Evolutionary conservation across 306 rosid species (phyloP), one percentile per base, ranked within the genome.

Genomic region (Sicyos baderoa): DNA sequence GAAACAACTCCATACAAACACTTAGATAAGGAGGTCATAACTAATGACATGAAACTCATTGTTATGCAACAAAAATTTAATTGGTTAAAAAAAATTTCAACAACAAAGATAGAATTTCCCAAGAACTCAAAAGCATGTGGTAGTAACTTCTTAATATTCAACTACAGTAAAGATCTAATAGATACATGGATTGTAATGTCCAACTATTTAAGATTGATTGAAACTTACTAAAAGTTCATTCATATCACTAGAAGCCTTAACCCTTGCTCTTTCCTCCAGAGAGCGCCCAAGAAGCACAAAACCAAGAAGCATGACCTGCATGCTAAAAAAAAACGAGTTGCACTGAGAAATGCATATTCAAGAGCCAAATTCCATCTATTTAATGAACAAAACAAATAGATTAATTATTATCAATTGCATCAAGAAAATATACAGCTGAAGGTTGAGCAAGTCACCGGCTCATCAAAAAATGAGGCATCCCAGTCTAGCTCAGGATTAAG

Each of bases 271-370:
- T 79, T 93, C 99, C 80, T 93, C 99, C 70, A 93, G 79, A 65
- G 99, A 88, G 68, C 99, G 97, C 78, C 99, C 99, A 58, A 90
- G 87, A 72, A 93, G 99, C 78, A 93, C 99, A 60, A 93, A 88
- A 80, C 97, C 99, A 81, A 93, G 97, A 88, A 93, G 98, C 98
- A 93, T 93, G 86, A 93, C 97, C 98, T 93, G 98, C 95, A 88
- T 79, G 71, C 88, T 86, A 93, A 78, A 83, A 87, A 83, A 87
- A 47, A 47, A 71, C 42, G 73, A 78, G 80, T 79, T 78, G 71
- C 78, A 55, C 78, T 84, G 84, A 86, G 89, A 76, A 78, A 75
- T 42, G 69, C 75, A 68, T 77, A 71, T 52, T 66, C 68, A 74
- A 74, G 68, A 35, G 53, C 29, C 71, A 57, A 40, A 57, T 74